Evolutionary conservation across 768 basidiomycete genomes (phyloP), one percentile per base, ranked within the genome.

Genomic region (Rhizopogon vulgaris): DNA sequence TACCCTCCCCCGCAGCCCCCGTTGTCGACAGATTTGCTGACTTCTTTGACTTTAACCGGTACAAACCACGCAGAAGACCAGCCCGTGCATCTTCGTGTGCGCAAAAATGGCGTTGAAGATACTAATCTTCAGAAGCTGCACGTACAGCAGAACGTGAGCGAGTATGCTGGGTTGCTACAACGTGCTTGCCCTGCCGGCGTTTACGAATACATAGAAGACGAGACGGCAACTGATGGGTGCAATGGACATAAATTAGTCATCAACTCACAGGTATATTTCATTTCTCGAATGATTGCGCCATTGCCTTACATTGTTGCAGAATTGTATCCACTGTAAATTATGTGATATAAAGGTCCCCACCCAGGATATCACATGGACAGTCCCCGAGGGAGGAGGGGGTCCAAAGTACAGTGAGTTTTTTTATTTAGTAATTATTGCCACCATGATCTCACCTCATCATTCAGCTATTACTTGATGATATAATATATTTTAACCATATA

Each of bases 1-100:
- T 96, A 97, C 69, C 94, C 94, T 1, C 70, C 83, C 4, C 90
- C 89, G 48, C 84, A 97, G 64, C 83, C 94, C 2, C 90, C 92
- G 6, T 73, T 98, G 12, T 92, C 90, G 5, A 97, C 95, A 27
- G 95, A 98, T 65, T 74, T 99, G 61, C 76, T 98, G 66, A 98
- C 92, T 0, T 88, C 87, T 32, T 78, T 99, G 36, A 78, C 89
- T 3, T 77, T 96, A 40, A 96, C 95, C 6, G 90, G 89, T 0
- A 97, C 95, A 14, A 95, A 95, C 63, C 95, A 98, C 62, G 85
- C 88, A n/a, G 95, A 99, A 66, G 93, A 97, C 66, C 93, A 97
- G 66, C 92, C 87, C 3, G 74, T 91, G 12, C 96, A 99, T 69
- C 74, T 98, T 43, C 77, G 87, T 30, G 80, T 96, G 65, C 83